A percentile compares a stretch with the other conserved stretches of the same genome.
Conservation (phyloP, 2,329 filamentous ascomycete genomes). For the Microdochium bolleyi region DNA sequence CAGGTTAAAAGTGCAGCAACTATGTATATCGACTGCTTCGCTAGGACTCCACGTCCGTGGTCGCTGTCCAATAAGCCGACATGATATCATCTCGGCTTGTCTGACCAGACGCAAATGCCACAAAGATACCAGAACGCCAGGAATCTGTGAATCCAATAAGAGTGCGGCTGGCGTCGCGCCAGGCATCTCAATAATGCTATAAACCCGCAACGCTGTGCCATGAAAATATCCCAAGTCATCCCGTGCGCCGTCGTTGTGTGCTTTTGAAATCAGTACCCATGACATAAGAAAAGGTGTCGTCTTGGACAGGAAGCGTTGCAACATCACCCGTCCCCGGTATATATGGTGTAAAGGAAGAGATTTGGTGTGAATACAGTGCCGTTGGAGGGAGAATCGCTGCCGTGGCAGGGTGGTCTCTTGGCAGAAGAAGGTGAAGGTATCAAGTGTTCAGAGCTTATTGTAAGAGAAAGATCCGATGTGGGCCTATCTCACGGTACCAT, state of each 20-base stretch:
- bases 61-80: not conserved
- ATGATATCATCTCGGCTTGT: not conserved
- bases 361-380: too few relatives aligned
- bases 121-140: not conserved
- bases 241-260: not conserved
- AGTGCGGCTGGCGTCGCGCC: not conserved
- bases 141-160: not conserved
- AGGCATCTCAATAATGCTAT: not conserved
- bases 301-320: too few relatives aligned
- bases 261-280: not conserved
- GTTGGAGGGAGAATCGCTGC: too few relatives aligned
- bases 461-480: too few relatives aligned
- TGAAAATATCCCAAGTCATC: not conserved
- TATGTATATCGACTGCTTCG: too few relatives aligned
- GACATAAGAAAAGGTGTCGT: not conserved
- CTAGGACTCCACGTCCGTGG: not conserved
- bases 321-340: too few relatives aligned
- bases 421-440: too few relatives aligned
- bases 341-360: too few relatives aligned
- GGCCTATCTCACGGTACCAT: too few relatives aligned
- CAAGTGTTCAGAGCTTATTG: too few relatives aligned
- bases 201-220: not conserved
- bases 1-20: too few relatives aligned
- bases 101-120: not conserved
- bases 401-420: too few relatives aligned